phyloP scores from a whole-genome alignment of 495 filamentous ascomycete genomes.

The Ramalina intermedia region DNA sequence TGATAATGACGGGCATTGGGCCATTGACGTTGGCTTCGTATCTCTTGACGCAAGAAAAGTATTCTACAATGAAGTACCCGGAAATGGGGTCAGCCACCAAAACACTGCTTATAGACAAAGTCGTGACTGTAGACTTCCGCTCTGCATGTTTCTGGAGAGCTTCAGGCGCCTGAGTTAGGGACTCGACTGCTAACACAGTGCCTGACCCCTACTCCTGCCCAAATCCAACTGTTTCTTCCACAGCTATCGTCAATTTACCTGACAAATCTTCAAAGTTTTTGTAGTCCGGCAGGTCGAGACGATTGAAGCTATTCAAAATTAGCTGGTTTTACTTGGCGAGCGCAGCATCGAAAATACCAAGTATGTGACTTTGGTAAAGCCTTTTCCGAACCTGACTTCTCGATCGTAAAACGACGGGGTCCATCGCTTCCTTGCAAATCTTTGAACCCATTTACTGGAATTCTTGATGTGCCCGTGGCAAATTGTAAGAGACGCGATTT shows the following conservation, averaged over 20 bases:
- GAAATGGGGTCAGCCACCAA: too few species aligned
- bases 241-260: slow-evolving; percentile 82
- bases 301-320: slow-evolving; percentile 62
- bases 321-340: background rate
- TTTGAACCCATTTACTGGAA: slow-evolving; percentile 99
- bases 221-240: slow-evolving; percentile 98
- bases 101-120: too few species aligned
- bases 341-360: slow-evolving; percentile 50
- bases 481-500: slow-evolving; percentile 95
- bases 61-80: too few species aligned
- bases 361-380: slow-evolving; percentile 96
- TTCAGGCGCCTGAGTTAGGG: too few species aligned
- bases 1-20: too few species aligned
- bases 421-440: slow-evolving; percentile 96
- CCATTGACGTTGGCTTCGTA: too few species aligned
- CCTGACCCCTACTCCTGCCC: slow-evolving; percentile 64
- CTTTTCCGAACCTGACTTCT: slow-evolving; percentile 80
- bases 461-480: slow-evolving; percentile 91
- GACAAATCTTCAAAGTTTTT: slow-evolving; percentile 74
- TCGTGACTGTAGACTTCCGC: too few species aligned
- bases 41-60: too few species aligned
- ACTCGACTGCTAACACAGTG: too few species aligned
- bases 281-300: slow-evolving; percentile 88
- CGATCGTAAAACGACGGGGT: slow-evolving; percentile 89
- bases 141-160: too few species aligned